Evolutionary conservation across 2,329 filamentous ascomycete species (phyloP), one percentile per base, ranked within the genome.

Genomic region (Parastagonospora nodorum): DNA sequence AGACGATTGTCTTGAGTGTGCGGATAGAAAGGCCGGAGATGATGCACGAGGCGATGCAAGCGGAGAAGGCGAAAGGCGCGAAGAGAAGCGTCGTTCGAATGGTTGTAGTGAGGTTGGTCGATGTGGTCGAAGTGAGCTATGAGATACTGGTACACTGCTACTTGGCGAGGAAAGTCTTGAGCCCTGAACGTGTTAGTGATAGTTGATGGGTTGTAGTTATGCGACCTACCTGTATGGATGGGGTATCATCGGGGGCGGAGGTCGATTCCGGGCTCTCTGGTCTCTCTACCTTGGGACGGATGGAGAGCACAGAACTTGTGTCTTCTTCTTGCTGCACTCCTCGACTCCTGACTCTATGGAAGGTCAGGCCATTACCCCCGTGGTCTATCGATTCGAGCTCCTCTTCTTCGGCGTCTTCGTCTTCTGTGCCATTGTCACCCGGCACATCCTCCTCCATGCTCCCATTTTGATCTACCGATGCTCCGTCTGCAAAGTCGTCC

Each of bases 31-130:
- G 10, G 87, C 89, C 1, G 92, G 92, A 1, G 92, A 96, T 1
- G 61, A 56, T 6, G 88, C 82, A 50, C 92, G 84, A 29, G 89
- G 86, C 24, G 85, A 85, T 11, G 74, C 73, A 2, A 80, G 72
- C 8, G 82, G 80, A 4, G 82, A 84, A 11, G 88, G 84, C 8
- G 87, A 86, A 51, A 97, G 47, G 41, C 92, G 87, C 12, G 93
- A 93, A 70, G 95, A 92, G 75, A 99, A 99, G 48, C 94, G 87
- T 57, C 91, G 86, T 71, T 99, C 94, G 73, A 99, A 99, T 4
- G 94, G 93, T 67, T 93, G 86, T 64, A 97, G 88, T 12, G 90
- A 92, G 15, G 89, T 89, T 12, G 88, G 90, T 11, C 90, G 87
- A 61, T 88, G 91, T 58, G 88, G 82, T 15, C 85, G 82, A 50